Evolutionary conservation across 1,139 yeast species (phyloP).

Genomic region (Waltiozyma sp.): DNA sequence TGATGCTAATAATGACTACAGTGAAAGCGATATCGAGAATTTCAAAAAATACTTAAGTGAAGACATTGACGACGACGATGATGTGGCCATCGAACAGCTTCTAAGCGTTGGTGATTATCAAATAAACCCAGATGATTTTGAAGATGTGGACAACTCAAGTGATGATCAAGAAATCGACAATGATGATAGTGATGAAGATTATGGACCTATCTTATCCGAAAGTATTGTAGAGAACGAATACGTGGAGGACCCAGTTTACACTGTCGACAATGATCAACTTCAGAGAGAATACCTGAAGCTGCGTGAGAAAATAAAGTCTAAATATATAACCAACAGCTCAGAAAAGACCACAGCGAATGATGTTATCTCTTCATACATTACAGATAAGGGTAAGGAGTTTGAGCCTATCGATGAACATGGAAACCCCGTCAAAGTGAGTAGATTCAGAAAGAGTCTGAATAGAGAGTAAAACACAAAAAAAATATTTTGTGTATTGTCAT

Average conservation of each 20-base stretch:
- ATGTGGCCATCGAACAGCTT: slow-evolving; percentile 1
- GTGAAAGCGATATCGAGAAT: not conserved
- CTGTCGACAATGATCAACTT: slow-evolving; percentile 19
- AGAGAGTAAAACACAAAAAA: not conserved
- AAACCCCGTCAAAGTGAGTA: slow-evolving; percentile 45
- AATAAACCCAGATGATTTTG: slow-evolving; percentile 3
- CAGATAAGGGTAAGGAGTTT: slow-evolving; percentile 41
- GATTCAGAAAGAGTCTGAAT: slow-evolving; percentile 49
- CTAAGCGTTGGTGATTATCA: not conserved
- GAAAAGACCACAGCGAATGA: not conserved
- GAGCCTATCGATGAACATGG: slow-evolving; percentile 70
- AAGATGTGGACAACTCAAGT: slow-evolving; percentile 7
- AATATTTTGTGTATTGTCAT: too few species aligned
- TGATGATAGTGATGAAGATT: slow-evolving; percentile 18
- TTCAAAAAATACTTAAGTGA: not conserved
- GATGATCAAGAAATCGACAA: slow-evolving; percentile 13
- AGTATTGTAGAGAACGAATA: slow-evolving; percentile 28
- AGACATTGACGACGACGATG: slow-evolving; percentile 2
- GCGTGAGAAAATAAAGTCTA: slow-evolving; percentile 16
- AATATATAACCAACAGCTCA: slow-evolving; percentile 10
- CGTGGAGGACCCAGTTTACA: slow-evolving; percentile 29
- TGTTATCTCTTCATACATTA: slow-evolving; percentile 15
- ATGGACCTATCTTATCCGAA: slow-evolving; percentile 23
- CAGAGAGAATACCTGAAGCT: slow-evolving; percentile 27
- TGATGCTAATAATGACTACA: not conserved